Conservation (phyloP, 768 basidiomycete genomes). For the Trametes elegans region DNA sequence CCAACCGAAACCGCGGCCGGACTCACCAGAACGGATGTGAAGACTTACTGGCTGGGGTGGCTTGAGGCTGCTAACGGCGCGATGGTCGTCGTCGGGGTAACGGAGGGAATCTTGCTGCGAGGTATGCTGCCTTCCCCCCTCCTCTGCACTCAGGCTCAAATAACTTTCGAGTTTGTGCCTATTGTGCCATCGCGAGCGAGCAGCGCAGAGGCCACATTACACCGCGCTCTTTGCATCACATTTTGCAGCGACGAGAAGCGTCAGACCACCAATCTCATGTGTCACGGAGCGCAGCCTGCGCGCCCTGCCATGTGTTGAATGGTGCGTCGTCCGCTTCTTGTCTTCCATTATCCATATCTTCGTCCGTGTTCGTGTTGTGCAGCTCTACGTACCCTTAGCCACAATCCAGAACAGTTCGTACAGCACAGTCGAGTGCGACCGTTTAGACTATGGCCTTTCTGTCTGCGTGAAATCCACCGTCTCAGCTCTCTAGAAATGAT, state of each 20-base stretch:
- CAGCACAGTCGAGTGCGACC: too few relatives aligned
- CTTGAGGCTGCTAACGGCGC: not conserved
- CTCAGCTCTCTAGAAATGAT: too few relatives aligned
- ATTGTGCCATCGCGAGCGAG: not conserved
- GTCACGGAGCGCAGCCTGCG: not conserved
- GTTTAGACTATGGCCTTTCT: too few relatives aligned
- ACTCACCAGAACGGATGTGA: not conserved
- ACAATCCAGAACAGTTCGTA: too few relatives aligned
- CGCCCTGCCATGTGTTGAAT: not conserved
- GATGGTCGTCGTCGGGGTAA: too few relatives aligned
- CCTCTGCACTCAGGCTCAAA: not conserved
- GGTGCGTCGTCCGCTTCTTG: slow-evolving; percentile 4
- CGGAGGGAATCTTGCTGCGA: not conserved
- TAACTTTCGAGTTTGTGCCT: slow-evolving; percentile 1
- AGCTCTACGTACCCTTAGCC: too few relatives aligned
- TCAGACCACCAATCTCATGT: not conserved
- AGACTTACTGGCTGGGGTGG: not conserved
- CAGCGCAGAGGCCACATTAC: not conserved
- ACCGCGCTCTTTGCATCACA: not conserved
- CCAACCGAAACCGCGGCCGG: too few relatives aligned
- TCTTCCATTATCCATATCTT: not conserved
- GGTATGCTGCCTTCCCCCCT: not conserved
- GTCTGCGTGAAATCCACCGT: too few relatives aligned
- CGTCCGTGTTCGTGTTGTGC: not conserved
- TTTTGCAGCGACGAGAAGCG: not conserved